Evolutionary conservation across 805 yeast species (phyloP).

Genomic region (Kodamaea nitidulidarum): DNA sequence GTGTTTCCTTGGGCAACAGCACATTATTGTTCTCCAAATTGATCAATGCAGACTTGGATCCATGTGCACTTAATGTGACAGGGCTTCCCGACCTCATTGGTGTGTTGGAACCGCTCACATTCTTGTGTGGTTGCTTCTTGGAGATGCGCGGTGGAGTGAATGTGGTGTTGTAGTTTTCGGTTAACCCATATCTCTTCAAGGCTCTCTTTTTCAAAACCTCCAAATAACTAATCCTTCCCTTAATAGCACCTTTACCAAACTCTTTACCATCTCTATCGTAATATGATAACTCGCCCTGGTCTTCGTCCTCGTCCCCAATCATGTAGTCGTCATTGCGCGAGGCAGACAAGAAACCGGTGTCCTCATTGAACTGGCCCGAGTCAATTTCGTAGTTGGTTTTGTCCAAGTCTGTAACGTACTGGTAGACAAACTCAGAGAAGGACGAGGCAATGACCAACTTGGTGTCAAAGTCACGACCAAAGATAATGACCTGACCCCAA

Average conservation of each 20-base stretch:
- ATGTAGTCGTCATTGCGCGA: slow-evolving; percentile 38
- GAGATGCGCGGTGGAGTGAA: slow-evolving; percentile 31
- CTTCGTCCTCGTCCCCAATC: slow-evolving; percentile 45
- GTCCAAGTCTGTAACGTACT: slow-evolving; percentile 38
- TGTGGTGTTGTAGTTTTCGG: slow-evolving; percentile 34
- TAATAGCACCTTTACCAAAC: slow-evolving; percentile 25
- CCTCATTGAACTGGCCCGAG: slow-evolving; percentile 24
- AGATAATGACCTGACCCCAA: slow-evolving; percentile 88
- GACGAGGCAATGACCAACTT: slow-evolving; percentile 70
- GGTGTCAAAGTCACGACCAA: slow-evolving; percentile 91
- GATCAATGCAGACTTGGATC: slow-evolving; percentile 12
- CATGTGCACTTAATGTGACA: slow-evolving; percentile 3
- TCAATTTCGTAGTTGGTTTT: slow-evolving; percentile 40
- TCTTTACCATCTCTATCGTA: slow-evolving; percentile 36
- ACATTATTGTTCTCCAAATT: slow-evolving; percentile 27
- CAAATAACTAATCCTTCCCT: slow-evolving; percentile 31
- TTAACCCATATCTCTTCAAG: slow-evolving; percentile 36
- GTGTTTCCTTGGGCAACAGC: slow-evolving; percentile 39
- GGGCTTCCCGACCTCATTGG: slow-evolving; percentile 15
- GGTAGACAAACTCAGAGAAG: slow-evolving; percentile 39
- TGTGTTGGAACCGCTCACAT: slow-evolving; percentile 9
- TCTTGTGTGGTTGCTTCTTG: slow-evolving; percentile 9
- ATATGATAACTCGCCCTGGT: slow-evolving; percentile 39
- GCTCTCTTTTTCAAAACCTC: slow-evolving; percentile 42
- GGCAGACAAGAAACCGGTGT: slow-evolving; percentile 35